A percentile compares a stretch with the other conserved stretches of the same genome.
These are phyloP conservation scores for Lactarius akahatsu DNA, from an alignment of 768 basidiomycete species.

Conservation along the genomic window DNA sequence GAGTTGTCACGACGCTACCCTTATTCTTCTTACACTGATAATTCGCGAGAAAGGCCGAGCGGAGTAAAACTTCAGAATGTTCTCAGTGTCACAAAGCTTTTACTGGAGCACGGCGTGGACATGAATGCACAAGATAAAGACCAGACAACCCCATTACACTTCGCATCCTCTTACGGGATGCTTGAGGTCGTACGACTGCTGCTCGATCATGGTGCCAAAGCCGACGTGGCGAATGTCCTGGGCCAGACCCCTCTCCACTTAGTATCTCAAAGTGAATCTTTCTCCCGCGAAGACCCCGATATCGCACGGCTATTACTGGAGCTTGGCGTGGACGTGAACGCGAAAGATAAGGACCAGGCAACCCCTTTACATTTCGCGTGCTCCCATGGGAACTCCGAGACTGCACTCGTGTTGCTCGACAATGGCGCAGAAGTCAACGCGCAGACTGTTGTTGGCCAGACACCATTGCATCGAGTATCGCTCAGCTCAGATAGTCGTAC, in stretches of 20 bases:
- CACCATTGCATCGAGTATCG: neutral
- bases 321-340: neutral
- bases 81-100: neutral
- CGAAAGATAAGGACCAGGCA: too few relatives aligned
- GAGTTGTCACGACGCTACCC: neutral
- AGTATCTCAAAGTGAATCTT: neutral
- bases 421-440: too few relatives aligned
- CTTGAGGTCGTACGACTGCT: neutral
- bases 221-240: neutral
- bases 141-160: neutral
- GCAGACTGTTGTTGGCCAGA: too few relatives aligned
- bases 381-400: too few relatives aligned
- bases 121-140: neutral
- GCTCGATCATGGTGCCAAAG: neutral
- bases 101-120: neutral
- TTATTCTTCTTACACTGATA: too few relatives aligned
- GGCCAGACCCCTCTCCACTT: neutral
- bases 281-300: fast-evolving
- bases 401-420: too few relatives aligned
- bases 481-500: too few relatives aligned
- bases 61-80: neutral
- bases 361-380: too few relatives aligned
- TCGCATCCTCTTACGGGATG: neutral
- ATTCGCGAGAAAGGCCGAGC: too few relatives aligned
- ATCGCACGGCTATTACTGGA: neutral